Evolutionary conservation across 495 filamentous ascomycete species (phyloP).

Genomic region (Glonium stellatum): DNA sequence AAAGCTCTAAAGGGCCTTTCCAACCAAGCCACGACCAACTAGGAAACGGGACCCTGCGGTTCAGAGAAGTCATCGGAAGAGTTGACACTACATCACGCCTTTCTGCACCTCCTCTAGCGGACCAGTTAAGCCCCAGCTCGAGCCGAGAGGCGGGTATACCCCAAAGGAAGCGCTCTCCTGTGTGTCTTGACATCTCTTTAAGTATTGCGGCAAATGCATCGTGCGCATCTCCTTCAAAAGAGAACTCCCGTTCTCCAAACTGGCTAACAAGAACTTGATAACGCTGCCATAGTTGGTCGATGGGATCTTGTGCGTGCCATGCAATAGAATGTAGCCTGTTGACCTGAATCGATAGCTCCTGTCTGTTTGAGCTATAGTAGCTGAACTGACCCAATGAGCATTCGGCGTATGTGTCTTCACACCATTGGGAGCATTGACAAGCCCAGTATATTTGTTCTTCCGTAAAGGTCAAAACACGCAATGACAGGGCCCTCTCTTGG

Average conservation of each 20-base stretch:
- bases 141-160: background rate
- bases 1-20: background rate
- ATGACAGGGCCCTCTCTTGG: background rate
- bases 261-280: background rate
- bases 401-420: background rate
- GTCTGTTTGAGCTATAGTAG: background rate
- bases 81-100: background rate
- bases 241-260: background rate
- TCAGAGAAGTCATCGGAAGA: background rate
- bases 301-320: too few species aligned
- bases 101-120: background rate
- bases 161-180: background rate
- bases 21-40: slow-evolving; percentile 1
- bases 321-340: too few species aligned
- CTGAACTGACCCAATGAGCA: too few species aligned
- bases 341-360: too few species aligned
- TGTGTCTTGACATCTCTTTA: background rate
- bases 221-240: background rate
- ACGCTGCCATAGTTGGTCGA: too few species aligned
- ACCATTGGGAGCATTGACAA: background rate
- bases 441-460: background rate
- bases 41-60: background rate
- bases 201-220: background rate
- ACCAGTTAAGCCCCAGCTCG: background rate
- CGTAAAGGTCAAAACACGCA: background rate